Percentiles rank a stretch among this genome's conserved stretches.
phyloP scores from a whole-genome alignment of 805 yeast species.

The Saccharomyces eubayanus region DNA sequence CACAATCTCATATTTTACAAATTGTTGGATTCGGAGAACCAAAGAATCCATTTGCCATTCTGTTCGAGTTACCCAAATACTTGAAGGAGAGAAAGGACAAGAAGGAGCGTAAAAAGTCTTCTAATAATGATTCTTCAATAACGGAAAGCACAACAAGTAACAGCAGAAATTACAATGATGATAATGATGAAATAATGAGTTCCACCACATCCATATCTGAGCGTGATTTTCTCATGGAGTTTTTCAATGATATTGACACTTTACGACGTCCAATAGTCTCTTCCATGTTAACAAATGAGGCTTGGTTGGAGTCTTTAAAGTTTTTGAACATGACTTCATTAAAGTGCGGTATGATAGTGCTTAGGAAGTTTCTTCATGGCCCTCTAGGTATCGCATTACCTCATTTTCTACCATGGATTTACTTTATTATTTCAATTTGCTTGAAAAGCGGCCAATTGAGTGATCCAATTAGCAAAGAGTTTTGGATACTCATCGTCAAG shows the following conservation, averaged over 20 bases:
- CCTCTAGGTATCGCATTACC: constrained; percentile 61
- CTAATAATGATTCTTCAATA: not conserved
- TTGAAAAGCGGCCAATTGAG: constrained; percentile 37
- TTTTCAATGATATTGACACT: constrained; percentile 25
- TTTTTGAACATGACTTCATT: constrained; percentile 55
- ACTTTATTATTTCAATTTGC: constrained; percentile 59
- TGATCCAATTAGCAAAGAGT: constrained; percentile 13
- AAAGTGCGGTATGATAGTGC: constrained; percentile 59
- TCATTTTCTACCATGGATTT: constrained; percentile 70
- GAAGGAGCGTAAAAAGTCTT: constrained; percentile 48
- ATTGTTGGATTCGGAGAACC: constrained; percentile 72
- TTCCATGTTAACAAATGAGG: constrained; percentile 10
- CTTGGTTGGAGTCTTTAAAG: constrained; percentile 51
- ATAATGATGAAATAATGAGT: constrained; percentile 1
- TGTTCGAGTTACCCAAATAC: constrained; percentile 65
- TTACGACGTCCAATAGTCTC: constrained; percentile 22
- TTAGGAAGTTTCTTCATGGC: constrained; percentile 58
- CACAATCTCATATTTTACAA: constrained; percentile 67
- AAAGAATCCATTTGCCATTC: constrained; percentile 64
- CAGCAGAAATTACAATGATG: constrained; percentile 7
- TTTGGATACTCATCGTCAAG: constrained; percentile 33
- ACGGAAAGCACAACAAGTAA: constrained; percentile 1
- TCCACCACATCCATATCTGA: not conserved
- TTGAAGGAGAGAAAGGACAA: constrained; percentile 63
- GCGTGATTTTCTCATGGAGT: constrained; percentile 3